A percentile compares a stretch with the other conserved stretches of the same genome.
Conservation (phyloP, 495 filamentous ascomycete species). For the Penicillium riverlandense region DNA sequence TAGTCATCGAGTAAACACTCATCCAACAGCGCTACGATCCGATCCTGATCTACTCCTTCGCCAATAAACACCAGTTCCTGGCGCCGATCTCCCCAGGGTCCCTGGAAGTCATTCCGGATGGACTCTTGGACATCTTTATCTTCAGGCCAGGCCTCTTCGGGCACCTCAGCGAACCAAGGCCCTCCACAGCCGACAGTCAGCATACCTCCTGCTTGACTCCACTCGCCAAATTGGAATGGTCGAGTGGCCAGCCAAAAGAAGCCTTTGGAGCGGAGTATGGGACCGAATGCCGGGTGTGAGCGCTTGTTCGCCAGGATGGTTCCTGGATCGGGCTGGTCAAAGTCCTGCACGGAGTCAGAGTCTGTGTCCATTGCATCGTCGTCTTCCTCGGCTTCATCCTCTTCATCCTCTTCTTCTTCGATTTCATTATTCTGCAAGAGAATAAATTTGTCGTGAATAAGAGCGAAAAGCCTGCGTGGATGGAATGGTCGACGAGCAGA, state of each 20-base stretch:
- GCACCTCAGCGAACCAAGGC: conserved; percentile 45
- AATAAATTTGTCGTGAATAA: conserved; percentile 50
- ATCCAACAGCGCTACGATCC: conserved; percentile 38
- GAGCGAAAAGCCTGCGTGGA: conserved; percentile 38
- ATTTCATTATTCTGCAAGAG: conserved; percentile 38
- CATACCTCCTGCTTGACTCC: conserved; percentile 56
- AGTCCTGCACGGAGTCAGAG: conserved; percentile 26
- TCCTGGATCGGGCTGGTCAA: conserved; percentile 27
- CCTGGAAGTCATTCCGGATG: conserved; percentile 39
- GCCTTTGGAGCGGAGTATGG: conserved; percentile 40
- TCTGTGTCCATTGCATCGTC: conserved; percentile 32
- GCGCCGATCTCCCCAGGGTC: conserved; percentile 49
- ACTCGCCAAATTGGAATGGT: conserved; percentile 43
- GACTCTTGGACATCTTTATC: conserved; percentile 34
- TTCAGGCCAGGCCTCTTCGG: conserved; percentile 37
- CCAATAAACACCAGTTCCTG: conserved; percentile 58
- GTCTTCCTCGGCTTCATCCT: conserved; percentile 28
- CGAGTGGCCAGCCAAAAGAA: conserved; percentile 42
- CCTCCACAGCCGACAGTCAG: conserved; percentile 46
- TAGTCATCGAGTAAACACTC: conserved; percentile 41
- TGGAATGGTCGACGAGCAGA: conserved; percentile 45
- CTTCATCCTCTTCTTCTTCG: conserved; percentile 25
- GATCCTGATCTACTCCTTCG: conserved; percentile 37
- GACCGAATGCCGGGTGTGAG: conserved; percentile 30
- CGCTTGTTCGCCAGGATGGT: conserved; percentile 39